Percentiles rank a stretch among this genome's conserved stretches.
Evolutionary conservation across 805 yeast genomes (phyloP).

Genomic region (Millerago galiae): DNA sequence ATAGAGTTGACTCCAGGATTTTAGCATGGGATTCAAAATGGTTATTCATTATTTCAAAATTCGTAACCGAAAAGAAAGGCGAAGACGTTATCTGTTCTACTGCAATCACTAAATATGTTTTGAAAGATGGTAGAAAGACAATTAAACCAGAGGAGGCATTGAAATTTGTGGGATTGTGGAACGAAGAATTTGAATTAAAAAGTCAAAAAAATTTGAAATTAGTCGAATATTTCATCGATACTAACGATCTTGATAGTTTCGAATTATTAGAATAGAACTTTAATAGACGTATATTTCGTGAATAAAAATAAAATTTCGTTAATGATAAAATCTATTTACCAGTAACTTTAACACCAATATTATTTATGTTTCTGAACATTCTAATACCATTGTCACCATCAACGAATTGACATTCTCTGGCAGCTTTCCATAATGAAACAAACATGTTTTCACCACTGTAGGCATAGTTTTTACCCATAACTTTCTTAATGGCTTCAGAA

Average conservation of each 20-base stretch:
- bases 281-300: background rate
- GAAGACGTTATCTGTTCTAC: conserved; percentile 40
- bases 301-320: background rate
- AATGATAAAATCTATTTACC: conserved; percentile 2
- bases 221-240: conserved; percentile 33
- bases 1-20: conserved; percentile 49
- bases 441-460: conserved; percentile 69
- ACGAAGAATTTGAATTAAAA: conserved; percentile 40
- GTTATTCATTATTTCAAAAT: conserved; percentile 66
- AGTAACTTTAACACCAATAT: conserved; percentile 37
- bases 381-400: conserved; percentile 64
- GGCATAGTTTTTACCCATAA: conserved; percentile 78
- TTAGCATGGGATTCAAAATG: conserved; percentile 86
- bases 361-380: conserved; percentile 73
- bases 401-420: conserved; percentile 64
- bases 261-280: background rate
- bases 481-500: conserved; percentile 70
- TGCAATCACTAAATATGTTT: conserved; percentile 71
- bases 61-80: conserved; percentile 32
- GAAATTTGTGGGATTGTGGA: conserved; percentile 47
- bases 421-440: conserved; percentile 54
- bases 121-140: conserved; percentile 74
- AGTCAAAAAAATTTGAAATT: conserved; percentile 33
- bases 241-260: conserved; percentile 29
- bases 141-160: conserved; percentile 59